A percentile compares a stretch with the other conserved stretches of the same genome.
Conservation (phyloP, 495 filamentous ascomycete species). For the Parachaetomium inaequale region DNA sequence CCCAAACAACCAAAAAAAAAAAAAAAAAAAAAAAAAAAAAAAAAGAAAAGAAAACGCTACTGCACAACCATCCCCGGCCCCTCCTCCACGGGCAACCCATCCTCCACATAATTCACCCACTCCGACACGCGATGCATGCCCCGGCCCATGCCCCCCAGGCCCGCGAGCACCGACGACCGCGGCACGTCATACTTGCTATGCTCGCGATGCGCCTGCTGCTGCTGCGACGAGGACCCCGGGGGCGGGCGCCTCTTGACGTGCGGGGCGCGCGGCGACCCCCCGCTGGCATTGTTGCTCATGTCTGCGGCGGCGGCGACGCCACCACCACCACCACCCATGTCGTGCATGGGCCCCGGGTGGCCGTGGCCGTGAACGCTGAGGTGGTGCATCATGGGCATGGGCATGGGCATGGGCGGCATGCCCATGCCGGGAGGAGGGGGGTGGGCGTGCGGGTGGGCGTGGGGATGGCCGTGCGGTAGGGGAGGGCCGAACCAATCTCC, state of each 20-base stretch:
- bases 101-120: conserved; percentile 47
- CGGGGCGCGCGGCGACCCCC: conserved; percentile 28
- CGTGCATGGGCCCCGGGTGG: conserved; percentile 3
- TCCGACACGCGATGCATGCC: conserved; percentile 47
- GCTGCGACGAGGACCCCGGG: too few species aligned
- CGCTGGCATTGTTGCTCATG: conserved; percentile 10
- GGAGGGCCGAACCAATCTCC: conserved; percentile 18
- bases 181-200: conserved; percentile 32
- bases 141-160: conserved; percentile 42
- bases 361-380: background rate
- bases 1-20: background rate
- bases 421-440: conserved; percentile 5
- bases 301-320: background rate
- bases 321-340: background rate
- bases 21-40: background rate
- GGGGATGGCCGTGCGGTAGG: conserved; percentile 1
- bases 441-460: conserved; percentile 4
- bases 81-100: conserved; percentile 31
- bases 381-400: conserved; percentile 1
- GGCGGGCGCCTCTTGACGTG: conserved; percentile 26
- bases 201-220: conserved; percentile 25
- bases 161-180: conserved; percentile 42
- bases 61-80: conserved; percentile 1
- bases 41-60: background rate
- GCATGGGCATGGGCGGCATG: background rate